Evolutionary conservation across 805 yeast genomes (phyloP), one percentile per base, ranked within the genome.

Genomic region (Isabelozyma pseudorhagii): DNA sequence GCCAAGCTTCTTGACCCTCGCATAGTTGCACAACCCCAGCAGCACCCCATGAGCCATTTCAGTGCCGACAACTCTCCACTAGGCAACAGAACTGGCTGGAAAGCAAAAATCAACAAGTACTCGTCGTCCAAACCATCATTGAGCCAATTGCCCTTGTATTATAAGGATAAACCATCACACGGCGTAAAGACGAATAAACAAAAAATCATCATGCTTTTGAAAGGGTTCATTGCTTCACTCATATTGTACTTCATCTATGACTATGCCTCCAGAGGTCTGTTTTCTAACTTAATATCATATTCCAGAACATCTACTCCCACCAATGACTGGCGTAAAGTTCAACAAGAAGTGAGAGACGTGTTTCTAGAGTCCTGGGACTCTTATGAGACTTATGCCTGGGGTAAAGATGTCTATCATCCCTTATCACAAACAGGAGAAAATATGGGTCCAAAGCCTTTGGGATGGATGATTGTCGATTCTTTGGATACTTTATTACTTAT

Each of bases 391-490:
- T 75, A 87, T 60, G 97, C 87, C 0, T 89, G 96, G 92, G 97
- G 97, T 7, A 77, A 74, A 51, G 97, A 91, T 62, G 81, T 84
- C 1, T 91, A 86, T 60, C 74, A 75, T 40, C 97, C 97, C 0
- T 60, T 87, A n/a, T 64, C 78, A 7, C 79, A 82, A 46, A 66
- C 57, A 1, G 89, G 87, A 21, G 72, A 79, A 49, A 87, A 89
- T 62, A 87, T 89, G 90, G 91, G 93, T 4, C 81, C 84, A 4
- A 57, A 75, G 47, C 97, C 97, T 1, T 67, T 92, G 55, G 97
- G 97, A 1, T 91, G 97, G 97, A 87, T 91, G 62, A 84, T 91
- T 59, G 94, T 92, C 5, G 97, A 91, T 65, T 78, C 93, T 0
- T 68, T 92, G 46, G 97, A 92, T 60, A 87, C 97, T 0, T 67